Evolutionary conservation across 306 rosid genomes (phyloP), one percentile per base, ranked within the genome.

Genomic region (Mucuna pruriens): DNA sequence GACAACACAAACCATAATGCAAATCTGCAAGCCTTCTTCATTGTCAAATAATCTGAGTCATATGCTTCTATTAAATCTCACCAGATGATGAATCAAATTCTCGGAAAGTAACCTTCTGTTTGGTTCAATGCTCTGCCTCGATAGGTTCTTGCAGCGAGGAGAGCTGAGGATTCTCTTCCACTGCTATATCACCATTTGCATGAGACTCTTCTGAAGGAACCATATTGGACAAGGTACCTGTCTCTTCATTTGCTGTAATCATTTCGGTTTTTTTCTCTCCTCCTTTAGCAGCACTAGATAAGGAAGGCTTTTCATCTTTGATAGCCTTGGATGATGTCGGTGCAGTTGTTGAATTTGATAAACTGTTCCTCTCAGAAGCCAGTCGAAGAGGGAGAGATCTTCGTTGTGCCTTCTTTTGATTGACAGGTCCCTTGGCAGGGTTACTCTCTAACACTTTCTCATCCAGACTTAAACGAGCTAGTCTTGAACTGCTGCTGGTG

Each of bases 331-430:
- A 74, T 78, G 93, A 78, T 38, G 83, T 89, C 4, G 75, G 90
- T 58, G 69, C 87, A 67, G 78, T 81, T 68, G 71, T 39, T 29
- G 86, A 76, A 44, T 71, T 86, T 60, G 90, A 57, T 71, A 83
- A 79, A 68, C 86, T 46, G 82, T 77, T 79, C 86, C 45, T 96
- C 38, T 88, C 92, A 73, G 97, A 84, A 55, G 90, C 91, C 36
- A 93, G 86, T 71, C 88, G 82, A 78, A 97, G 83, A 78, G 98
- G 99, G 70, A 96, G 98, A 76, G 99, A 96, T 86, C 83, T 95
- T 25, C 99, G 85, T 42, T 74, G 89, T 4, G 97, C 94, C 89
- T 90, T 96, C 88, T 91, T 91, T 51, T 65, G 82, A 75, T 74
- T 84, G 74, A 79, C 75, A 62, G 68, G 51, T 79, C 85, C 91